These are phyloP conservation scores for Trichoderma sp. DNA, from an alignment of 2,329 filamentous ascomycete species.

Conservation along the genomic window DNA sequence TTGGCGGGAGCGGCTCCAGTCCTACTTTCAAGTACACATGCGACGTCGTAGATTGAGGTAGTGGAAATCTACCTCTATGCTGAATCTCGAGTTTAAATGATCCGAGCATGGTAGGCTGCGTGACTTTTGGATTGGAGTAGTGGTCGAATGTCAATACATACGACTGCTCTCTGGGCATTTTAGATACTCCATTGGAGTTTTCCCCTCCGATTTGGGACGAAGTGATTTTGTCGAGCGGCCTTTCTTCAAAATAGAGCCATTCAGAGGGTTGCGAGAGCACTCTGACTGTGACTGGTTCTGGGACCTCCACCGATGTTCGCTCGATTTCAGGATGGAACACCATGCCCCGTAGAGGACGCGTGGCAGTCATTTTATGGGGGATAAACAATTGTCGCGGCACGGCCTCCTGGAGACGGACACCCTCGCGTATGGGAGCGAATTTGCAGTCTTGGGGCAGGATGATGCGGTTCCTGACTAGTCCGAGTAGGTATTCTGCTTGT, in stretches of 20 bases:
- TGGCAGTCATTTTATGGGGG: constrained; percentile 22
- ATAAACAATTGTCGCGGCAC: constrained; percentile 26
- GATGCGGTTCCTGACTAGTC: constrained; percentile 30
- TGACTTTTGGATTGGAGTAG: constrained; percentile 23
- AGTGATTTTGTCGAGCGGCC: no score
- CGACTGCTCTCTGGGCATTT: constrained; percentile 17
- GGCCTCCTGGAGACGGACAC: not conserved
- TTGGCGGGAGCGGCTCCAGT: constrained; percentile 27
- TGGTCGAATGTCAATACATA: constrained; percentile 30
- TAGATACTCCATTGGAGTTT: not conserved
- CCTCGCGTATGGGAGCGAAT: not conserved
- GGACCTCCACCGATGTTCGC: not conserved
- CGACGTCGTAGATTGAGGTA: no score
- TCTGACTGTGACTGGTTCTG: constrained; percentile 8
- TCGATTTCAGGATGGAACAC: constrained; percentile 27
- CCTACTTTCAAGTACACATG: constrained; percentile 26
- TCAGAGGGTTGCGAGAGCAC: constrained; percentile 29
- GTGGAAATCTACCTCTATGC: not conserved
- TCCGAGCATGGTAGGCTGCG: constrained; percentile 26
- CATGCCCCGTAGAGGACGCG: constrained; percentile 27
- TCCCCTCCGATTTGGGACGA: no score
- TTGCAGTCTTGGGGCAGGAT: constrained; percentile 25
- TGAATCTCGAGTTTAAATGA: constrained; percentile 24
- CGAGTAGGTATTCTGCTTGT: constrained; percentile 26
- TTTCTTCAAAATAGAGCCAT: constrained; percentile 27